Evolutionary conservation across 345 rosid species (phyloP).

Genomic region (Pistacia atlantica): DNA sequence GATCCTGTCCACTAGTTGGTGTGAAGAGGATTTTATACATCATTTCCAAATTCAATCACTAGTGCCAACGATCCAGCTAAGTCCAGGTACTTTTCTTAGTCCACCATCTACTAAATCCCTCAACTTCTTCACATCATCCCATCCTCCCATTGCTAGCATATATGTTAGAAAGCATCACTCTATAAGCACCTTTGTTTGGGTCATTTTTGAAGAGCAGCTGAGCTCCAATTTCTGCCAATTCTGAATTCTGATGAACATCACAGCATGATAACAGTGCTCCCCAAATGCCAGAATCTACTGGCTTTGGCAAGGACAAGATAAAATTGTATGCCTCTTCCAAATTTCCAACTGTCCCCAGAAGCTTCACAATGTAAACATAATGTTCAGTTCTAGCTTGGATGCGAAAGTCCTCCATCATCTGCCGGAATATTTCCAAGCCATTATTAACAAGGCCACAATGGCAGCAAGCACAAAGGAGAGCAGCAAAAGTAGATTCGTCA

Average conservation of each 20-base stretch:
- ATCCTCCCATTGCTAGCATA: constrained; percentile 77
- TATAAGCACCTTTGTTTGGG: constrained; percentile 58
- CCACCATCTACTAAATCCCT: constrained; percentile 45
- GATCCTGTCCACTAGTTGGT: background rate
- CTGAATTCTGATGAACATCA: constrained; percentile 50
- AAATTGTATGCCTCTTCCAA: constrained; percentile 70
- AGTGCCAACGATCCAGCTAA: constrained; percentile 54
- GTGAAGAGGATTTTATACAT: constrained; percentile 3
- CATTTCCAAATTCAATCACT: background rate
- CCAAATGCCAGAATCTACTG: constrained; percentile 76
- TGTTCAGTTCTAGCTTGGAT: constrained; percentile 66
- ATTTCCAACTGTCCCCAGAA: constrained; percentile 71
- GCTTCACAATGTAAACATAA: constrained; percentile 73
- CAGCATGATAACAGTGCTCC: constrained; percentile 90
- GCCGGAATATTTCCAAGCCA: constrained; percentile 59
- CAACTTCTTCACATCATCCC: constrained; percentile 64
- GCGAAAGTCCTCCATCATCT: constrained; percentile 69
- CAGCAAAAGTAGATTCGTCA: constrained; percentile 70
- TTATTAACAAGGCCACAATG: constrained; percentile 68
- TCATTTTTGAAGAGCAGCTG: constrained; percentile 50
- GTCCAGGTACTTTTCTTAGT: constrained; percentile 52
- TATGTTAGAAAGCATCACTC: constrained; percentile 73
- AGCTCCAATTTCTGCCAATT: constrained; percentile 68
- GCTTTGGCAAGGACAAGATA: constrained; percentile 55
- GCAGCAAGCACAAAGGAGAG: constrained; percentile 80